A percentile compares a stretch with the other conserved stretches of the same genome.
Evolutionary conservation across 2,329 filamentous ascomycete genomes (phyloP).

Genomic region (Nigrospora osmanthi): DNA sequence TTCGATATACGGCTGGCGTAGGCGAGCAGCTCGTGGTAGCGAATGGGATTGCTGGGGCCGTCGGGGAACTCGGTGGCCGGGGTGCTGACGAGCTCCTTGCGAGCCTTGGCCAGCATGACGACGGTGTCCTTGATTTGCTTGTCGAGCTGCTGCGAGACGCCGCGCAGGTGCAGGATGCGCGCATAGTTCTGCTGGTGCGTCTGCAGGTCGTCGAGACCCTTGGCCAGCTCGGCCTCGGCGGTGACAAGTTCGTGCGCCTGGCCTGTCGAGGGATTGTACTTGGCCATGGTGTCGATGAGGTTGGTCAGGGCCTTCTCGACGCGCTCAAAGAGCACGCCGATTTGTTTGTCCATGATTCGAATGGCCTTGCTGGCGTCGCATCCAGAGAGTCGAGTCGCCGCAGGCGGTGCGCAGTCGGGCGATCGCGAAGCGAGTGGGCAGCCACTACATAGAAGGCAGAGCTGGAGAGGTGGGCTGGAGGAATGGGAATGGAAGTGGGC

Average conservation of each 20-base stretch:
- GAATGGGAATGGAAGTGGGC: no score
- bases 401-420: no score
- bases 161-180: conserved; percentile 61
- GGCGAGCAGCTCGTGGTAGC: conserved; percentile 64
- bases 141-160: conserved; percentile 58
- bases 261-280: conserved; percentile 67
- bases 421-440: no score
- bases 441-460: no score
- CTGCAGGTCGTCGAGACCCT: conserved; percentile 62
- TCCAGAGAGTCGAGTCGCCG: no score
- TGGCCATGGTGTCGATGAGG: conserved; percentile 72
- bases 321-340: conserved; percentile 57
- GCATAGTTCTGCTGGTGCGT: conserved; percentile 67
- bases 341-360: conserved; percentile 44
- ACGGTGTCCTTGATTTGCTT: conserved; percentile 65
- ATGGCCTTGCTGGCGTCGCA: no score
- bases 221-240: conserved; percentile 61
- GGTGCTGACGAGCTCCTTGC: conserved; percentile 62
- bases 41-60: conserved; percentile 46
- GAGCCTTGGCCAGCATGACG: conserved; percentile 60
- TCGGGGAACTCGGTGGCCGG: conserved; percentile 48
- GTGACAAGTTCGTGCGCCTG: conserved; percentile 62
- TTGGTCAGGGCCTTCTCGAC: conserved; percentile 59
- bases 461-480: no score
- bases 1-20: conserved; percentile 76